Base-by-base conservation (phyloP, 2,329 filamentous ascomycete genomes). In the Pyrenophora seminiperda region DNA sequence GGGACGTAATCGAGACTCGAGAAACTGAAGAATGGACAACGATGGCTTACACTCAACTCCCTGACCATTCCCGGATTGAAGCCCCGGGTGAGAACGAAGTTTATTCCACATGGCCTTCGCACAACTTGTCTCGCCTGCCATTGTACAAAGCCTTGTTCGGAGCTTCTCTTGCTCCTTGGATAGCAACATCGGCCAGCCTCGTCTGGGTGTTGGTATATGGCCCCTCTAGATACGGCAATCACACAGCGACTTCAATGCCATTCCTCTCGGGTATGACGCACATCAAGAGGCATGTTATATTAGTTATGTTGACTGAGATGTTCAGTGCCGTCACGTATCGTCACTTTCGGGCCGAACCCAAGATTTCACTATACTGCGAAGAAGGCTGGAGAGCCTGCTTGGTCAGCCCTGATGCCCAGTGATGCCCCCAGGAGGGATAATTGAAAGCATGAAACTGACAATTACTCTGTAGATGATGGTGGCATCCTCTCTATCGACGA, bases 351-450 rank as follows among this genome's bases (percentile, higher is more conserved):
- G n/a, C 27, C 22, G 5, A 37, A 44, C 7, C 14, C 45, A 7
- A 41, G 31, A 3, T 53, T 49, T 15, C 50, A 53, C n/a, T 44
- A 37, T n/a, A 49, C 45, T 2, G 29, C 45, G 13, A 36, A 30
- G 13, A 22, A 44, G 18, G 30, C 38, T 27, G 34, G 50, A 20
- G 36, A 36, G 22, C 24, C 39, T 7, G 50, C 45, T 11, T 49
- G 50, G 50, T 20, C 31, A 14, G 22, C 29, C 9, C 15, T 41
- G 29, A 40, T 53, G 40, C 40, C 50, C 18, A 49, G 50, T 53
- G 31, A 15, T 32, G 15, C 22, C 13, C 2, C 15, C 40, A 20
- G 19, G 15, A 11, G 7, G 14, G 27, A 20, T 3, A n/a, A 22
- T 24, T 14, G 13, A 7, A 13, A 19, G 11, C 10, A 22, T 11